Conservation (phyloP, 2,329 filamentous ascomycete species). For the Colletotrichum sp. region DNA sequence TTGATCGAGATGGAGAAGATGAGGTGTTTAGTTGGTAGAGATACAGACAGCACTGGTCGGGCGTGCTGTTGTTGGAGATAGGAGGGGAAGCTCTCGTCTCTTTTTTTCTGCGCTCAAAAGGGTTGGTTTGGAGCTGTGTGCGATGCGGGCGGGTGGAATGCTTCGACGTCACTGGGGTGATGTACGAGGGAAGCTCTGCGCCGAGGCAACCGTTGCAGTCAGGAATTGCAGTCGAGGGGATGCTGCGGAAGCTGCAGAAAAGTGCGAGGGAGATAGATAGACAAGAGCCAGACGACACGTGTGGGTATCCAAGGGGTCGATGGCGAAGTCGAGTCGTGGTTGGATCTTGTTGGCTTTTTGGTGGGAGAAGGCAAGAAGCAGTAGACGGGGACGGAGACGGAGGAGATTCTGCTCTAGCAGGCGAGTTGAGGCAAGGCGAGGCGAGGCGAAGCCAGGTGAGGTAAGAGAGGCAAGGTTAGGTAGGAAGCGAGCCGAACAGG, state of each 20-base stretch:
- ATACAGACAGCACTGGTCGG: not conserved
- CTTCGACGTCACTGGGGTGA: conserved; percentile 21
- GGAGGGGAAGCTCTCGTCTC: not conserved
- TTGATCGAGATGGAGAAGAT: not conserved
- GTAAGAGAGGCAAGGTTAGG: not conserved
- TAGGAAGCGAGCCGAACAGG: not conserved
- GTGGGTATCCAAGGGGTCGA: not conserved
- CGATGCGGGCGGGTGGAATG: conserved; percentile 15
- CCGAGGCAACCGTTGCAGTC: not conserved
- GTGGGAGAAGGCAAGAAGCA: not conserved
- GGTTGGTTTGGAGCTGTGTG: conserved; percentile 2
- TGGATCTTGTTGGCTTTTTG: not conserved
- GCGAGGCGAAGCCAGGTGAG: not conserved
- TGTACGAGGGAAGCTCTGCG: conserved; percentile 10
- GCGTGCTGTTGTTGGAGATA: conserved; percentile 3
- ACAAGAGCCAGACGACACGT: conserved; percentile 2
- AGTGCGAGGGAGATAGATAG: not conserved
- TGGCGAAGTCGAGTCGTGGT: conserved; percentile 2
- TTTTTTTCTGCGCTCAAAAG: not conserved
- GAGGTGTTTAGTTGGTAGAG: not conserved
- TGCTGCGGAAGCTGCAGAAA: conserved; percentile 1
- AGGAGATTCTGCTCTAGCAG: not conserved
- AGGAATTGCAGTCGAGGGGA: not conserved
- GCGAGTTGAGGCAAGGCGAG: not conserved
- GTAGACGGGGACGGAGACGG: not conserved